These are phyloP conservation scores for Lactifluus piperatus DNA, from an alignment of 768 basidiomycete genomes.

Conservation along the genomic window DNA sequence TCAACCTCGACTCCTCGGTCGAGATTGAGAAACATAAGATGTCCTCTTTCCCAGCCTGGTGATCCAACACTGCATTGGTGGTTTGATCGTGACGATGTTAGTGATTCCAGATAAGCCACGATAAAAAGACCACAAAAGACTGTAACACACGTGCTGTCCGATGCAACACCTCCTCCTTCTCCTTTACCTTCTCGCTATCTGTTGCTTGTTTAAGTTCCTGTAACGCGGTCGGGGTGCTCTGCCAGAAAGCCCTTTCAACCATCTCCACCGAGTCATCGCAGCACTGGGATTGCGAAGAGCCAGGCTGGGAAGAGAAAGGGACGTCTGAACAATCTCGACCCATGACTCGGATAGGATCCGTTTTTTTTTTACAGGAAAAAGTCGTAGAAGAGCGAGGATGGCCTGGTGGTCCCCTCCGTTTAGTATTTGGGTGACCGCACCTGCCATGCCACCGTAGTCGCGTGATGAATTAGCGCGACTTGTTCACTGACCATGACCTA, in stretches of 20 bases:
- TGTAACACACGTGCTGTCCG: neutral
- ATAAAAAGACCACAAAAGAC: neutral
- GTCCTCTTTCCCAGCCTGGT: neutral
- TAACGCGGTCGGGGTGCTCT: neutral
- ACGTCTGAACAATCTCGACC: neutral
- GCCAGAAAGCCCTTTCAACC: constrained; percentile 6
- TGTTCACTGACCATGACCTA: neutral
- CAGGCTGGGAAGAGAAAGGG: neutral
- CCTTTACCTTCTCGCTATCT: neutral
- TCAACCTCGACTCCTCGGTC: neutral
- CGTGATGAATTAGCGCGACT: neutral
- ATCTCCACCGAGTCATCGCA: neutral
- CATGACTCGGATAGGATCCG: neutral
- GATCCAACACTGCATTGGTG: neutral
- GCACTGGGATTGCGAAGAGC: neutral
- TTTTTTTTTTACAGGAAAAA: neutral
- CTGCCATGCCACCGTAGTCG: neutral
- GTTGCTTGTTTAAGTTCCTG: neutral
- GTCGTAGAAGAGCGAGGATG: neutral
- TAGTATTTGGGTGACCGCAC: neutral
- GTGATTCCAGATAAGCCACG: neutral
- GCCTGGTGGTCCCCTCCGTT: neutral
- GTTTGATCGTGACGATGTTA: too few species aligned
- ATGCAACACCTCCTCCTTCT: neutral
- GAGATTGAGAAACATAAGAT: neutral